Base-by-base conservation (phyloP, 768 basidiomycete genomes). In the Podaxis sp. region DNA sequence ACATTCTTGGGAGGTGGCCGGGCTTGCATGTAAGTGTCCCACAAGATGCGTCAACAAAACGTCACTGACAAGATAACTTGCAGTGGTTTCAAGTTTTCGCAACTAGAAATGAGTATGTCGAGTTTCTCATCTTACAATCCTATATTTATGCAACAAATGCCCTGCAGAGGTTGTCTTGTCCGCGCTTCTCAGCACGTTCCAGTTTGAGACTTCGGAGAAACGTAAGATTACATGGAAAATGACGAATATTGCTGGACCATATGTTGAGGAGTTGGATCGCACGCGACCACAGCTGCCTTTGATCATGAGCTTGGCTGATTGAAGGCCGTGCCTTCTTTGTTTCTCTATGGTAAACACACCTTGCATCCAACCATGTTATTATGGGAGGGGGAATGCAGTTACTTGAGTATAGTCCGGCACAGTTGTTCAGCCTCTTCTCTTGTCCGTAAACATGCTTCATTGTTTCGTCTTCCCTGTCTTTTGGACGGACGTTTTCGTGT, bases 51-150 rank as follows among this genome's bases (percentile, higher is more conserved):
- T n/a, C 13, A n/a, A 43, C 15, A 43, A n/a, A 29, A 15, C 3
- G 15, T n/a, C 17, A 43, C 41, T n/a, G n/a, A n/a, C 19, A n/a
- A 38, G 3, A 17, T 53, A 33, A n/a, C 29, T 25, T 51, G 24
- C 59, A 79, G 77, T 37, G 81, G 79, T 0, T 79, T 82, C 70
- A 81, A 82, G 66, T 82, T 83, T 69, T 74, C 80, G 0, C 76
- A 82, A 63, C 68, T 82, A 5, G 81, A 82, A 65, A 79, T 80
- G 70, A 82, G 81, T 82, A 65, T n/a, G 76, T 73, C 29, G 22
- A 41, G 15, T 27, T 43, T n/a, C 15, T 17, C 41, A 17, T 43
- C 41, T 17, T 6, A 43, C 6, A 43, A n/a, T 19, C 5, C 17
- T 43, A 6, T n/a, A n/a, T 13, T 43, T 15, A 43, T 17, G 41